phyloP scores from a whole-genome alignment of 129 eudicot genomes.

The Glebionis coronaria region DNA sequence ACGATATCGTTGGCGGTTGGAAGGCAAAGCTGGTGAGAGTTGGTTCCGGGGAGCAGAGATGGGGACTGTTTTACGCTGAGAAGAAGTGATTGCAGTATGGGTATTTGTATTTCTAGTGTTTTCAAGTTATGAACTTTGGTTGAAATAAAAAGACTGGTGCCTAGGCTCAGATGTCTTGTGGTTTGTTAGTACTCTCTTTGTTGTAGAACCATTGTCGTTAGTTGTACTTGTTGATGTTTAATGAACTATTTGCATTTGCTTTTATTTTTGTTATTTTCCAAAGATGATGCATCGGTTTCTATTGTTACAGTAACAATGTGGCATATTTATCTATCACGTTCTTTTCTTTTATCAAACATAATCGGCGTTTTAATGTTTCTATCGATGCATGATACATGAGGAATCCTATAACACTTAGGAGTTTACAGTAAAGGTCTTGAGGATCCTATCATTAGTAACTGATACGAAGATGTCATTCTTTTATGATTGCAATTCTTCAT shows the following conservation, averaged over 20 bases:
- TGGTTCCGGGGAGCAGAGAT: constrained; percentile 83
- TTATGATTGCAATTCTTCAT: too few species aligned
- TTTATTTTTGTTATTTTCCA: not conserved
- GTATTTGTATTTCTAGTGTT: constrained; percentile 20
- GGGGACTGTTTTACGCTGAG: constrained; percentile 90
- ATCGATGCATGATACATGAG: too few species aligned
- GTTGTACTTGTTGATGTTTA: constrained; percentile 17
- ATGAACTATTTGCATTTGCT: constrained; percentile 16
- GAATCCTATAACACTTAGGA: too few species aligned
- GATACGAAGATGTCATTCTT: too few species aligned
- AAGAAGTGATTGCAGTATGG: constrained; percentile 46
- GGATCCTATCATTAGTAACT: too few species aligned
- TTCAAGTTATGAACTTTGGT: constrained; percentile 5
- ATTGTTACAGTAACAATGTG: too few species aligned
- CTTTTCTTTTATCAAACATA: too few species aligned
- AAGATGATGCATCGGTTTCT: not conserved
- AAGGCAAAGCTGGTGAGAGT: constrained; percentile 78
- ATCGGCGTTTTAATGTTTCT: not conserved
- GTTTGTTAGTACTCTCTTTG: constrained; percentile 27
- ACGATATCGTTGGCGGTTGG: constrained; percentile 97
- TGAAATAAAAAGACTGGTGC: constrained; percentile 25
- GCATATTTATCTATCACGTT: too few species aligned
- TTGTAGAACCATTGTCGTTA: constrained; percentile 19
- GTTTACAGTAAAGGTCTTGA: too few species aligned
- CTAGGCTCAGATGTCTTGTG: constrained; percentile 20